A percentile compares a stretch with the other conserved stretches of the same genome.
These are phyloP conservation scores for Jackrogersella minutella DNA, from an alignment of 495 filamentous ascomycete species.

Conservation along the genomic window DNA sequence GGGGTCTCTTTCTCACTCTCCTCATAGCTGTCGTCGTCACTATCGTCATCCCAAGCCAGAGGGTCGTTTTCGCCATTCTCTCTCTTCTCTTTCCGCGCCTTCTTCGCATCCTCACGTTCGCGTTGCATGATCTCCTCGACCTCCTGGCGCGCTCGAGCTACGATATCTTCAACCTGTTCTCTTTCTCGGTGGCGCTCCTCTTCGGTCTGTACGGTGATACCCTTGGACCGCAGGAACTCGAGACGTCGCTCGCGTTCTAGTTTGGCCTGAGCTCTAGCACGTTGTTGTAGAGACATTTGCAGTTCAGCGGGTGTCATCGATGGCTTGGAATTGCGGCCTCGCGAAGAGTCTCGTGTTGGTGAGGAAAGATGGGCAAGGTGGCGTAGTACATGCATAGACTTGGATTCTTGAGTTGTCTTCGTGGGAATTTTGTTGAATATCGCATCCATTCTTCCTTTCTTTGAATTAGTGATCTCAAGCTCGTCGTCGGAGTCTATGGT, in stretches of 20 bases:
- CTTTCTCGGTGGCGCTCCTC: constrained; percentile 83
- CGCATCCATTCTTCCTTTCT: constrained; percentile 55
- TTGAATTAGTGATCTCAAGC: constrained; percentile 47
- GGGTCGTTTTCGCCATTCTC: constrained; percentile 59
- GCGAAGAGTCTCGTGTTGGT: constrained; percentile 58
- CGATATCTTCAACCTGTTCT: constrained; percentile 82
- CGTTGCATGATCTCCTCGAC: constrained; percentile 78
- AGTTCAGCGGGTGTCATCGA: constrained; percentile 75
- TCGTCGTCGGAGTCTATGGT: constrained; percentile 48
- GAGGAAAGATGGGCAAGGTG: constrained; percentile 79
- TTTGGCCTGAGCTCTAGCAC: constrained; percentile 81
- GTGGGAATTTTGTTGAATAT: constrained; percentile 75
- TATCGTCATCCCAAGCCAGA: constrained; percentile 68
- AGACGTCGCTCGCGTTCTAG: constrained; percentile 80
- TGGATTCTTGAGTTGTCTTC: constrained; percentile 64
- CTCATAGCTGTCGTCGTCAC: constrained; percentile 67
- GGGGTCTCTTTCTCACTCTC: constrained; percentile 61
- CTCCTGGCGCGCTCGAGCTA: constrained; percentile 83
- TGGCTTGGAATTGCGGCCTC: constrained; percentile 45
- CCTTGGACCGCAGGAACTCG: constrained; percentile 76
- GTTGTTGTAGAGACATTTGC: constrained; percentile 68
- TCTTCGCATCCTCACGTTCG: constrained; percentile 76
- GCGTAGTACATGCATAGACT: constrained; percentile 71
- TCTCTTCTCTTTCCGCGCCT: constrained; percentile 60
- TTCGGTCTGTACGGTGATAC: constrained; percentile 81